Evolutionary conservation across 148 eudicot genomes (phyloP), one percentile per base, ranked within the genome.

Genomic region (Polygonum aviculare): DNA sequence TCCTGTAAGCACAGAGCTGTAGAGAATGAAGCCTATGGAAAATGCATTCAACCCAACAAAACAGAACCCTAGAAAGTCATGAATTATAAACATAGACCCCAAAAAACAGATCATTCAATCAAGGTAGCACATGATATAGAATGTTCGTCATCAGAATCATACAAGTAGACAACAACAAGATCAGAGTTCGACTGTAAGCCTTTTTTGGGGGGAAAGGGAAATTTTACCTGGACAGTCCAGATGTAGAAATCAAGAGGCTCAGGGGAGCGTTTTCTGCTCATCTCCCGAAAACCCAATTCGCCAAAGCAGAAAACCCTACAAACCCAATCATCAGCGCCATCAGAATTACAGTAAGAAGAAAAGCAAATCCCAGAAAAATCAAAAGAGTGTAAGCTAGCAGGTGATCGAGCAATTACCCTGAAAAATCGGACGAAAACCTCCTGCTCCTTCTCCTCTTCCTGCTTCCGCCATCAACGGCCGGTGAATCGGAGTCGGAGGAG

Each of bases 211-310:
- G 48, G 16, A 72, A 72, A 72, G 8, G 10, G 7, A 52, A 52
- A 52, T 52, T 52, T 2, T 76, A 88, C 91, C 86, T 88, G 88
- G 55, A 88, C 88, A 18, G 91, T 88, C 91, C 91, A 88, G 70
- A 88, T 88, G 82, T 86, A 88, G 91, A 88, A 88, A 86, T 88
- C 91, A 69, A 88, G 82, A 63, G 91, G 91, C 85, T 88, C 91
- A 31, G 88, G 89, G n/a, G 83, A 81, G 72, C 84, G 79, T 77
- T 87, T 88, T 77, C 87, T 87, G 86, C 67, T 92, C 97, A 92
- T 92, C 86, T 87, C 89, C 80, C 72, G 52, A 49, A 82, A 70
- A 36, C 77, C 73, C 19, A 69, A 19, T 69, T 69, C 73, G 35
- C 65, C 63, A 11, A 22, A 60, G 22, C 38, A 60, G 21, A 60